Conservation (phyloP, 108 stramenopile genomes). For the Cyclotella baltica region DNA sequence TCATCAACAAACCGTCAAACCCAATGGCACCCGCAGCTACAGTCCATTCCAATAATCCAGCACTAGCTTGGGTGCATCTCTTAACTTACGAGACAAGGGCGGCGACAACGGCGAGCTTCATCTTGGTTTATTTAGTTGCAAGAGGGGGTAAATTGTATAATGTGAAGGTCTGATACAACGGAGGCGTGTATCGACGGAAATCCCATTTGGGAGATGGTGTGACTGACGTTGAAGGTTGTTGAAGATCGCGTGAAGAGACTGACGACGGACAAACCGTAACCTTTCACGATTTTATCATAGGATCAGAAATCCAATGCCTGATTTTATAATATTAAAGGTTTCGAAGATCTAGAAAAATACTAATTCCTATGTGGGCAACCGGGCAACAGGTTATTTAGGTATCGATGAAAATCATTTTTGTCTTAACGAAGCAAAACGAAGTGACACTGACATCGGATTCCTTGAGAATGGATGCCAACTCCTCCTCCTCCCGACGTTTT, state of each 20-base stretch:
- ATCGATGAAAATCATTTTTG: too few species aligned
- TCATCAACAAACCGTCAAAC: too few species aligned
- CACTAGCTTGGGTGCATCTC: too few species aligned
- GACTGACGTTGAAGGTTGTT: conserved; percentile 12
- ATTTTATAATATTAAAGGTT: too few species aligned
- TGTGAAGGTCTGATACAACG: neutral
- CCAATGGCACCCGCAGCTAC: neutral
- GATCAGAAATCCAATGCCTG: too few species aligned
- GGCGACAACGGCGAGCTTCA: conserved; percentile 88
- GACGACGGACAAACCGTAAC: neutral
- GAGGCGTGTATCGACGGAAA: neutral
- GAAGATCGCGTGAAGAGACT: neutral
- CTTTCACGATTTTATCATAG: neutral
- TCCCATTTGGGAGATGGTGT: neutral
- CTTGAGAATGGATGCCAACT: too few species aligned
- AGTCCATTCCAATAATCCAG: neutral
- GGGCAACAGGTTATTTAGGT: too few species aligned
- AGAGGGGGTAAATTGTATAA: neutral
- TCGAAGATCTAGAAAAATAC: too few species aligned
- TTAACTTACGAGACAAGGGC: conserved; percentile 81
- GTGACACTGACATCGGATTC: too few species aligned
- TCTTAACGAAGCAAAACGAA: too few species aligned
- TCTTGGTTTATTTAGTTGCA: conserved; percentile 21
- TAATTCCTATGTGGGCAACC: too few species aligned
- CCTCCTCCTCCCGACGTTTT: too few species aligned